A percentile compares a stretch with the other conserved stretches of the same genome.
Conservation (phyloP, 179 eudicot genomes). For the Spinacia oleracea region DNA sequence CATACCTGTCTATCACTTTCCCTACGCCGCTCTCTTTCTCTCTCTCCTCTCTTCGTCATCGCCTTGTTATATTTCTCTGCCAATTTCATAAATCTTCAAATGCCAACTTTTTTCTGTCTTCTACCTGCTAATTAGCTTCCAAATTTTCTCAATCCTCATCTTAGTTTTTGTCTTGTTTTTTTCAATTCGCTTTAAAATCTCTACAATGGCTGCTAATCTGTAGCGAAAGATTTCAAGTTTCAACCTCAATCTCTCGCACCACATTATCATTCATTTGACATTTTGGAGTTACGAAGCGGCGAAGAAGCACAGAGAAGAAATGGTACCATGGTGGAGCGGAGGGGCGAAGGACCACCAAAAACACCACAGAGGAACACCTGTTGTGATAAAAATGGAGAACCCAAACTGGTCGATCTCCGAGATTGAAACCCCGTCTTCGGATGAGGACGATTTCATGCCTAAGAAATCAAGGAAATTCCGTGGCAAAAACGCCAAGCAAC, state of each 20-base stretch:
- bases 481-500: conserved; percentile 80
- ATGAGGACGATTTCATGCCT: conserved; percentile 33
- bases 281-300: no score
- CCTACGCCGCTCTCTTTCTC: conserved; percentile 26
- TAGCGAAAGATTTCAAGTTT: not conserved
- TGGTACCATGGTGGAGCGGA: conserved; percentile 65
- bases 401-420: conserved; percentile 94
- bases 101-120: not conserved
- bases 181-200: not conserved
- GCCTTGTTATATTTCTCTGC: no score
- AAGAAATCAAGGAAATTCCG: conserved; percentile 32
- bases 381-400: conserved; percentile 90
- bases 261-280: no score
- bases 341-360: conserved; percentile 48
- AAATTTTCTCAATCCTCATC: not conserved
- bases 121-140: not conserved
- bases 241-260: no score
- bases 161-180: not conserved
- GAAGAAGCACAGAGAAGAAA: not conserved
- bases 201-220: not conserved
- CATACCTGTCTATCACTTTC: conserved; percentile 28
- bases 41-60: conserved; percentile 1
- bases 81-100: not conserved
- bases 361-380: conserved; percentile 67
- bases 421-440: conserved; percentile 51